Evolutionary conservation across 805 yeast species (phyloP).

Genomic region (Starmerella lactis-condensi): DNA sequence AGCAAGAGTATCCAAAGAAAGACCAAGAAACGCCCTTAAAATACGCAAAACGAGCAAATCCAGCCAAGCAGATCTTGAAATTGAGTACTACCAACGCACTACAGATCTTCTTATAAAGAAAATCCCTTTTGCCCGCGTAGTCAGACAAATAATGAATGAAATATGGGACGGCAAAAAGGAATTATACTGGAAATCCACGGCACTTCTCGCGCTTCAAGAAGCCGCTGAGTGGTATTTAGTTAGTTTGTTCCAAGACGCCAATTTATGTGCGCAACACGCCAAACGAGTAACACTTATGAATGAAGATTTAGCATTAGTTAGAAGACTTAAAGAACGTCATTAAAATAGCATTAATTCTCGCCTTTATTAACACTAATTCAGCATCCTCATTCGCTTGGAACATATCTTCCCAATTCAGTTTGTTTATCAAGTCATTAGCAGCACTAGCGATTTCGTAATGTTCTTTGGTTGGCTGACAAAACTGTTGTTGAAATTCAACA

Average conservation of each 20-base stretch:
- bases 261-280: slow-evolving; percentile 96
- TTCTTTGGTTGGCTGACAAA: slow-evolving; percentile 1
- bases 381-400: slow-evolving; percentile 3
- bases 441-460: neutral
- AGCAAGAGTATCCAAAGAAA: too few relatives aligned
- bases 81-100: slow-evolving; percentile 92
- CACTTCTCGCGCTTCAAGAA: slow-evolving; percentile 95
- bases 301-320: slow-evolving; percentile 94
- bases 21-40: neutral
- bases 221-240: slow-evolving; percentile 97
- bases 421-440: neutral
- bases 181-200: slow-evolving; percentile 91
- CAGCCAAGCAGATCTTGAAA: slow-evolving; percentile 68
- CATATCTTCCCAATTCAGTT: slow-evolving; percentile 6
- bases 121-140: slow-evolving; percentile 93
- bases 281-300: slow-evolving; percentile 97
- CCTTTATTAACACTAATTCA: slow-evolving; percentile 3
- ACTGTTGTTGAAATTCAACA: slow-evolving; percentile 5
- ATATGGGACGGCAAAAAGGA: slow-evolving; percentile 41
- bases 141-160: slow-evolving; percentile 88
- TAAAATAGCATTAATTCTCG: slow-evolving; percentile 21
- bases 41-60: too few relatives aligned
- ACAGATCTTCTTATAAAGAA: slow-evolving; percentile 90
- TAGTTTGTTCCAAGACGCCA: slow-evolving; percentile 90
- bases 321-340: slow-evolving; percentile 72